Conservation (phyloP, 1,284 basidiomycete genomes). For the Irpex rosettiformis region DNA sequence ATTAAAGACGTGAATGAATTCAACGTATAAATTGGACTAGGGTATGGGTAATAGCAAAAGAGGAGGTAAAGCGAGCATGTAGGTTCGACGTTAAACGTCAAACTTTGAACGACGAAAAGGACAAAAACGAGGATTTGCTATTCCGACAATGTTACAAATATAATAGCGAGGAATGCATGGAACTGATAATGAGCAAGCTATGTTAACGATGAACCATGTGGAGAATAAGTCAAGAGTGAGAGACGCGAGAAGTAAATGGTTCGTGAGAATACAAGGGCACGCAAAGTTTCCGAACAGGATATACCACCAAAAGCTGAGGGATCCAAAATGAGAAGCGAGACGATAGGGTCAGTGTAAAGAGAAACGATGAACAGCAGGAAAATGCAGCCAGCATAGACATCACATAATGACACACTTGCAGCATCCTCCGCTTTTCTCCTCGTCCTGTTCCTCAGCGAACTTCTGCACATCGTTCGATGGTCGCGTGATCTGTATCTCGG, state of each 20-base stretch:
- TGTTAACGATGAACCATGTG: background rate
- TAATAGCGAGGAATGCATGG: background rate
- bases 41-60: constrained; percentile 15
- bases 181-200: background rate
- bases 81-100: too few relatives aligned
- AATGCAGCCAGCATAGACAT: constrained; percentile 7
- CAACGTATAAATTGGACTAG: constrained; percentile 9
- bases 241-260: background rate
- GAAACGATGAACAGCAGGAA: constrained; percentile 2
- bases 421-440: constrained; percentile 30
- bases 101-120: background rate
- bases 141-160: constrained; percentile 12
- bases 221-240: background rate
- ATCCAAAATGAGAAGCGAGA: constrained; percentile 4
- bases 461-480: constrained; percentile 13
- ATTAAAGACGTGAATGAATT: background rate
- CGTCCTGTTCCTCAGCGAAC: constrained; percentile 15
- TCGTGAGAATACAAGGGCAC: constrained; percentile 1
- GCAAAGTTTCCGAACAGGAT: background rate
- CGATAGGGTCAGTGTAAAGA: constrained; percentile 5
- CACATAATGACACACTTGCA: constrained; percentile 39
- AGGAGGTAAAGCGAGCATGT: constrained; percentile 13
- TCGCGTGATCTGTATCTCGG: constrained; percentile 17
- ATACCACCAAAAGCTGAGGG: background rate
- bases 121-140: constrained; percentile 7